These are phyloP conservation scores for Dacryopinax primogenitus DNA, from an alignment of 768 basidiomycete genomes.

Conservation along the genomic window DNA sequence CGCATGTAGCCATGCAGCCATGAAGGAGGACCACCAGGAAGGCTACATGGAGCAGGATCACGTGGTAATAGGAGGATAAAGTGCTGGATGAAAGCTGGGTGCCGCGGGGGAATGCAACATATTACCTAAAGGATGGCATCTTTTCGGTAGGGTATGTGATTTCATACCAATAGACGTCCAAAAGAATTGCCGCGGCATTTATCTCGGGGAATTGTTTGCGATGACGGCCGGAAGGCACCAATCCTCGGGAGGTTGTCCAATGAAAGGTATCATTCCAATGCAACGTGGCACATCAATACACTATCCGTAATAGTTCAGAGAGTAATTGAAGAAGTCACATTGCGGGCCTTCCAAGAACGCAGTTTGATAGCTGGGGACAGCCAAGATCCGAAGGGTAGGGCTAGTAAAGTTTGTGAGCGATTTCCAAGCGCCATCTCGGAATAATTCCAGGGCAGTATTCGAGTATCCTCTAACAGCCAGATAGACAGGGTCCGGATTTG, in stretches of 20 bases:
- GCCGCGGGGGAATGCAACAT: too few relatives aligned
- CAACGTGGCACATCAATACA: not conserved
- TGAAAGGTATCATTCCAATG: not conserved
- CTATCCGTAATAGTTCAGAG: not conserved
- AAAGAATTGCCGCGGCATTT: not conserved
- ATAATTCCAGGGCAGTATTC: constrained; percentile 25
- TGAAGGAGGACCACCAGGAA: too few relatives aligned
- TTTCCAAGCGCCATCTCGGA: constrained; percentile 27
- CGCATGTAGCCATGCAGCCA: too few relatives aligned
- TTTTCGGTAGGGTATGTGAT: too few relatives aligned
- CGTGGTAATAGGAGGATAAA: too few relatives aligned
- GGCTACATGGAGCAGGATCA: too few relatives aligned
- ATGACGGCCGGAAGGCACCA: not conserved
- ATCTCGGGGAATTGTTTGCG: not conserved
- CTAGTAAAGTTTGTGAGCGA: constrained; percentile 24
- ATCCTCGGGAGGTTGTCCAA: not conserved
- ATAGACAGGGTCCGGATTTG: constrained; percentile 35
- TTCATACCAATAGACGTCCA: too few relatives aligned
- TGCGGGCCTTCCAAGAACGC: constrained; percentile 30
- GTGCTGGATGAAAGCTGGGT: too few relatives aligned
- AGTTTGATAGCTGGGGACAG: constrained; percentile 27
- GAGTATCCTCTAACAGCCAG: constrained; percentile 35
- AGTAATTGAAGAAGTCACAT: constrained; percentile 28
- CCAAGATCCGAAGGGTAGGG: constrained; percentile 27
- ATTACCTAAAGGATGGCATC: too few relatives aligned